Evolutionary conservation across 345 rosid species (phyloP).

Genomic region (Camelina laxa): DNA sequence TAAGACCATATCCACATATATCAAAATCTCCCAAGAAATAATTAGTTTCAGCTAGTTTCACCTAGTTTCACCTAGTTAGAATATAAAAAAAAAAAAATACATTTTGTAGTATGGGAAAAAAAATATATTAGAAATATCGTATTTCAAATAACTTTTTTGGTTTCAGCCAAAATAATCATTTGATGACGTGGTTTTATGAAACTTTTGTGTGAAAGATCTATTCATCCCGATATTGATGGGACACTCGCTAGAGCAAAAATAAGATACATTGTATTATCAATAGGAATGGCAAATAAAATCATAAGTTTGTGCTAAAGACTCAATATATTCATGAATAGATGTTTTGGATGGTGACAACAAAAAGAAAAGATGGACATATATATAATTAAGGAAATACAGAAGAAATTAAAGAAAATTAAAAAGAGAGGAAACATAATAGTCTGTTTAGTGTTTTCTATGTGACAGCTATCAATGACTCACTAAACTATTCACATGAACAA

Average conservation of each 20-base stretch:
- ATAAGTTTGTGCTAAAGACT: background rate
- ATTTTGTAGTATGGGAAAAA: background rate
- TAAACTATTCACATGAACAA: conserved; percentile 43
- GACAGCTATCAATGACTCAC: conserved; percentile 48
- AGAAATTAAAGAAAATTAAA: conserved; percentile 31
- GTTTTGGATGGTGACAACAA: conserved; percentile 30
- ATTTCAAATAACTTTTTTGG: background rate
- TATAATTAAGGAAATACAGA: conserved; percentile 29
- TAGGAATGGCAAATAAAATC: background rate
- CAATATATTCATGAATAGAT: conserved; percentile 10
- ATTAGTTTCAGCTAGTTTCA: background rate
- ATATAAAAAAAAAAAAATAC: background rate
- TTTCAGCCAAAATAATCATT: conserved; percentile 16
- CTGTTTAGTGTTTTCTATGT: conserved; percentile 28
- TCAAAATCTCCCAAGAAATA: background rate
- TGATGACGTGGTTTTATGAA: conserved; percentile 22
- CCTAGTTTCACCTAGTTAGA: background rate
- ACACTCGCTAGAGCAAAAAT: conserved; percentile 2
- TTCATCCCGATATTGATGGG: conserved; percentile 27
- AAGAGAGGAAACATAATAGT: conserved; percentile 26
- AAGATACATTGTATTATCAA: conserved; percentile 31
- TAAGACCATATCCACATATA: conserved; percentile 7
- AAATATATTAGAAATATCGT: background rate
- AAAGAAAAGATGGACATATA: background rate
- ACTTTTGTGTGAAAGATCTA: conserved; percentile 15